These are phyloP conservation scores for Capsicum rhomboideum DNA, from an alignment of 257 asterid species.

Conservation along the genomic window DNA sequence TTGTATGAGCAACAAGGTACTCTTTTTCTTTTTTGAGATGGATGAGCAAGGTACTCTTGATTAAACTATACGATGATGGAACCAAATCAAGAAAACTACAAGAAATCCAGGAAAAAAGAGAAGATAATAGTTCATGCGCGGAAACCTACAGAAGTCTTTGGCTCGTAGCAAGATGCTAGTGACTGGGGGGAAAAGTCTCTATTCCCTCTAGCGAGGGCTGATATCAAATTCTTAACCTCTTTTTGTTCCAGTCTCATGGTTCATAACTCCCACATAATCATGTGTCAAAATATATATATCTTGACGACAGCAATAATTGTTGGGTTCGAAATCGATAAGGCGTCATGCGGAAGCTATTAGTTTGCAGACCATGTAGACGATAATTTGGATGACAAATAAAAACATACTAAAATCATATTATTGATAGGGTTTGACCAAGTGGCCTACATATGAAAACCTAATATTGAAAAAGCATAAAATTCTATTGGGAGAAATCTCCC, in stretches of 20 bases:
- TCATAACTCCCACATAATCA: neutral
- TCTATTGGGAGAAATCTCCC: too few relatives aligned
- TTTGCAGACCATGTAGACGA: too few relatives aligned
- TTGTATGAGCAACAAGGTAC: too few relatives aligned
- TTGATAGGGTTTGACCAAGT: too few relatives aligned
- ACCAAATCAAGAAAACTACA: neutral
- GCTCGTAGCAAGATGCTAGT: neutral
- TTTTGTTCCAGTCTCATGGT: neutral
- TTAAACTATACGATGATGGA: neutral
- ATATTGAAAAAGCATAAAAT: too few relatives aligned
- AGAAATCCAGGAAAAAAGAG: neutral
- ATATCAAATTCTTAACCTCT: neutral
- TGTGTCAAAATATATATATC: neutral
- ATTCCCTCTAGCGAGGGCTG: neutral
- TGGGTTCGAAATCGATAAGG: too few relatives aligned
- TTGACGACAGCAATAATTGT: neutral
- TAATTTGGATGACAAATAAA: too few relatives aligned
- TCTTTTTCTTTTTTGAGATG: too few relatives aligned
- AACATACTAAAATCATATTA: too few relatives aligned
- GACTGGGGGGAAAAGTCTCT: neutral
- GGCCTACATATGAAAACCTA: too few relatives aligned
- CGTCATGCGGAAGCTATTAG: too few relatives aligned
- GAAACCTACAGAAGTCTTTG: neutral
- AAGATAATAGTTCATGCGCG: neutral
- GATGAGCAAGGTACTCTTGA: neutral